Evolutionary conservation across 129 eudicot species (phyloP), one percentile per base, ranked within the genome.

Genomic region (Calendula officinalis): DNA sequence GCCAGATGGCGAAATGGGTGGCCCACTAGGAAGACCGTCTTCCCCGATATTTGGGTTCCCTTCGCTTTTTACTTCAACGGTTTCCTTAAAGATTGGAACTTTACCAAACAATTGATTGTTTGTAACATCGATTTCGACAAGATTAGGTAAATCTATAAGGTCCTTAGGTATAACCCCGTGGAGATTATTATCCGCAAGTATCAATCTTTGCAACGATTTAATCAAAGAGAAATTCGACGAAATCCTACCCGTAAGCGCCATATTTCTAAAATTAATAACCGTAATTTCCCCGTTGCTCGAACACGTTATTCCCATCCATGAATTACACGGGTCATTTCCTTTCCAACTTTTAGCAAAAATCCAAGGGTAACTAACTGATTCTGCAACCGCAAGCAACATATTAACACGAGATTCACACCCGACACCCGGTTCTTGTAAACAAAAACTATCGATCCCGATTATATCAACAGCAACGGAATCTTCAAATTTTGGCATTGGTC

Each of bases 251-350:
- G 81, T 62, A 11, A 94, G 70, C 70, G 82, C 86, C 66, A 81
- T 79, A 16, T 65, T 66, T 7, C 78, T 72, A 17, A 56, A 42
- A 70, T 85, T 80, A 57, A 88, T 78, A 43, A 75, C 74, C 0
- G 84, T 82, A 53, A 91, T 71, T 9, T 78, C 83, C 22, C 83
- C 84, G 1, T 60, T 51, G 41, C 13, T 39, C 13, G 78, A 65
- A 63, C 99, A 94, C 17, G 80, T 75, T 40, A 88, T 69, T 36
- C 99, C 99, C 65, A 83, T 55, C 99, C 99, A 94, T 17, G 71
- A 74, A 61, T 67, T 57, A 79, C 97, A 94, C 0, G 96, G 99
- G 46, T 85, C 62, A 50, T 94, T 88, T 16, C 92, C 96, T 0
- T 87, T 68, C 99, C 99, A 94, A 2, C 87, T 83, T 27, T 60